Evolutionary conservation across 306 rosid genomes (phyloP).

Genomic region (Glycine latifolia): DNA sequence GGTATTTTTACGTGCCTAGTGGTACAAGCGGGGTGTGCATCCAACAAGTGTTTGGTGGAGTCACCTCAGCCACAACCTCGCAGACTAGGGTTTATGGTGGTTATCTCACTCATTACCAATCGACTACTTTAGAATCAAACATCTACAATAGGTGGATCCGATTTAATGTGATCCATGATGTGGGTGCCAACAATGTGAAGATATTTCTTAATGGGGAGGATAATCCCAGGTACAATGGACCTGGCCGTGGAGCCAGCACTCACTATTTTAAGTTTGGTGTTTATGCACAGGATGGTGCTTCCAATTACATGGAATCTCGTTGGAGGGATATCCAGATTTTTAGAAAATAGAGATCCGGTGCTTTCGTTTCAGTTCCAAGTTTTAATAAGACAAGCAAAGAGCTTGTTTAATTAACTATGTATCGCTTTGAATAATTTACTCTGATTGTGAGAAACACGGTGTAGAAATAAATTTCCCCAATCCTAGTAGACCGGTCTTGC

Average conservation of each 20-base stretch:
- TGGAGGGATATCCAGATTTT: slow-evolving; percentile 45
- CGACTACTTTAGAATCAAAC: slow-evolving; percentile 40
- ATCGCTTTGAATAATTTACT: neutral
- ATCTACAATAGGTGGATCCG: slow-evolving; percentile 54
- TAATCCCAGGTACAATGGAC: slow-evolving; percentile 21
- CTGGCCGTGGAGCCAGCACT: slow-evolving; percentile 47
- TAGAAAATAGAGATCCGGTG: no score
- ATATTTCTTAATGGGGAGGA: slow-evolving; percentile 48
- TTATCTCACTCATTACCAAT: slow-evolving; percentile 44
- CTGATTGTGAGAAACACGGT: neutral
- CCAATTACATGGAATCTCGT: slow-evolving; percentile 54
- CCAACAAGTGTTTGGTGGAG: slow-evolving; percentile 67
- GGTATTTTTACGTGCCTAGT: slow-evolving; percentile 52
- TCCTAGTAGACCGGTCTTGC: neutral
- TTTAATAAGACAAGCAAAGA: slow-evolving; percentile 5
- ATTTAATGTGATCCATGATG: slow-evolving; percentile 59
- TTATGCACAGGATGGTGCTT: slow-evolving; percentile 54
- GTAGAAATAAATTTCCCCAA: neutral
- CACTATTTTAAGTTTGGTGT: slow-evolving; percentile 62
- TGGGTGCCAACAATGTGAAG: slow-evolving; percentile 49
- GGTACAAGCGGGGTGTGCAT: slow-evolving; percentile 56
- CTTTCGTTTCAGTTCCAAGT: no score
- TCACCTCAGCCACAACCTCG: slow-evolving; percentile 47
- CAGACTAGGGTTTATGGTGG: slow-evolving; percentile 55
- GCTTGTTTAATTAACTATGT: neutral